Evolutionary conservation across 1,284 basidiomycete genomes (phyloP).

Genomic region (Sphaerobolus stellatus): DNA sequence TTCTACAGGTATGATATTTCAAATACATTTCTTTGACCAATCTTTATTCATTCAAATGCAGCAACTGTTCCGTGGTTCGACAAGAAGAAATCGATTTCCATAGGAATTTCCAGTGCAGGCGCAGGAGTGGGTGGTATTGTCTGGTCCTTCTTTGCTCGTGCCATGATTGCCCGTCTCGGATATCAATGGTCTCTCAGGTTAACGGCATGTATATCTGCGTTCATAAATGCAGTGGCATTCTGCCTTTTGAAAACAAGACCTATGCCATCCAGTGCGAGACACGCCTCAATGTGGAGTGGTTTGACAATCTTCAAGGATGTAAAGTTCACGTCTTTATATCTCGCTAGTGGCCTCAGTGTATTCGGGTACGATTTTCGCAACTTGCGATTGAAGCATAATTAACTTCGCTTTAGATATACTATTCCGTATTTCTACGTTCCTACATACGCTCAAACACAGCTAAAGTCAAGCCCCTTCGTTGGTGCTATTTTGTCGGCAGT

Average conservation of each 20-base stretch:
- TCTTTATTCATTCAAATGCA: not conserved
- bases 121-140: not conserved
- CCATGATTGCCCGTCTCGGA: not conserved
- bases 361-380: not conserved
- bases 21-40: not conserved
- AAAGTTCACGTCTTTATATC: not conserved
- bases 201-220: not conserved
- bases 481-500: not conserved
- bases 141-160: not conserved
- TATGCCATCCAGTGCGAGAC: not conserved
- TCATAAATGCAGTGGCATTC: not conserved
- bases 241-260: not conserved
- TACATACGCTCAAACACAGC: constrained; percentile 3
- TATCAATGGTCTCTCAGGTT: constrained; percentile 5
- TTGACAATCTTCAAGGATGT: not conserved
- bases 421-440: constrained; percentile 3
- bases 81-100: not conserved
- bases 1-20: not conserved
- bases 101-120: constrained; percentile 2
- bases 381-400: not conserved
- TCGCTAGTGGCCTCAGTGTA: not conserved
- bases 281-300: not conserved
- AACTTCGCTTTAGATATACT: not conserved
- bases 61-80: not conserved
- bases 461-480: not conserved